These are phyloP conservation scores for Sambucus nigra DNA, from an alignment of 129 eudicot genomes.

Conservation along the genomic window DNA sequence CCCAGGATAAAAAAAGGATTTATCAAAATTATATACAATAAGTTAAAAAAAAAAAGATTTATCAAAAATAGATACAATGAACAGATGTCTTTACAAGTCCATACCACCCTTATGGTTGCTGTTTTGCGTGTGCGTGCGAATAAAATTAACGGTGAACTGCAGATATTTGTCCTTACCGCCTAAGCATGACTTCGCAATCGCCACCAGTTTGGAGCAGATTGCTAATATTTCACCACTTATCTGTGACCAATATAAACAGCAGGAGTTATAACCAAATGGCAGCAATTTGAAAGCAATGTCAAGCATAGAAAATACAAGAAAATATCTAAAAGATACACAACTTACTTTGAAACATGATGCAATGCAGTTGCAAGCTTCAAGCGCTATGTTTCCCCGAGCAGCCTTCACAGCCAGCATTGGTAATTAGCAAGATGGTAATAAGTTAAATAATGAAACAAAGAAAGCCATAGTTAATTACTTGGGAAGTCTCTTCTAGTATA, in stretches of 20 bases:
- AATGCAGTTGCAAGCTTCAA: slow-evolving; percentile 74
- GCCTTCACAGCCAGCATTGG: slow-evolving; percentile 26
- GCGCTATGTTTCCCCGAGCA: slow-evolving; percentile 71
- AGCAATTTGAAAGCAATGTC: not conserved
- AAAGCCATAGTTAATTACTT: slow-evolving; percentile 28
- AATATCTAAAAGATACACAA: slow-evolving; percentile 1
- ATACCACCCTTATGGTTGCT: not conserved
- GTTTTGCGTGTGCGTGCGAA: too few relatives aligned
- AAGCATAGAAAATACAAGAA: not conserved
- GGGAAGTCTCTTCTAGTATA: slow-evolving; percentile 49
- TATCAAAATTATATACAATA: too few relatives aligned
- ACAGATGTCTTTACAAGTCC: not conserved
- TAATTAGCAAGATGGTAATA: slow-evolving; percentile 11
- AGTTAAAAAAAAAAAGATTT: too few relatives aligned
- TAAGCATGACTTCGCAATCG: slow-evolving; percentile 48
- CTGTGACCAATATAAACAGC: slow-evolving; percentile 14
- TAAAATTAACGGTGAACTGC: slow-evolving; percentile 31
- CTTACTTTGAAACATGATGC: slow-evolving; percentile 43
- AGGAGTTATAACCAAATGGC: not conserved
- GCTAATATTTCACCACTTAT: slow-evolving; percentile 24
- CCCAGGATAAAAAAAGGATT: too few relatives aligned
- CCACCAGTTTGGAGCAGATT: slow-evolving; percentile 52
- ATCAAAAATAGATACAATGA: not conserved
- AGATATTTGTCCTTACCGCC: slow-evolving; percentile 41
- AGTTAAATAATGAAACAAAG: not conserved